Percentiles rank a stretch among this genome's conserved stretches.
These are phyloP conservation scores for Rhynchosporium graminicola DNA, from an alignment of 2,329 filamentous ascomycete genomes.

Conservation along the genomic window DNA sequence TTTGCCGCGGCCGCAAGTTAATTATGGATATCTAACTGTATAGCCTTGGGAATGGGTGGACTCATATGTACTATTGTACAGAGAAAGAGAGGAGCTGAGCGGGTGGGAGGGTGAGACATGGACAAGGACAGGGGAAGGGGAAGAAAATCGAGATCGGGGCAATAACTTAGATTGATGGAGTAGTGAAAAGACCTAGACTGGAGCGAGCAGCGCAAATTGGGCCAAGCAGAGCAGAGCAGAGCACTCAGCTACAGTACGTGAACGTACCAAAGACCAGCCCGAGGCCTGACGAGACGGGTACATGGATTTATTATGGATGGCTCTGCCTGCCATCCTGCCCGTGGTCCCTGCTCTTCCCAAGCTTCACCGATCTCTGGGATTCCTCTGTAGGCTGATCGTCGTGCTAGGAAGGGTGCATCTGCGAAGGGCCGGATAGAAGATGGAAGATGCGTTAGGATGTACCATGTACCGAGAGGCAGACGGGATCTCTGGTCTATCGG, in stretches of 20 bases:
- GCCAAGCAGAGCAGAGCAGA: not conserved
- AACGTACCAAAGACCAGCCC: slow-evolving; percentile 25
- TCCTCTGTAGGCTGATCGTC: no score
- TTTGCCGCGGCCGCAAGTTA: not conserved
- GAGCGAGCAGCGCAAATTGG: not conserved
- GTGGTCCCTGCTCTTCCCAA: no score
- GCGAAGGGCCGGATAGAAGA: no score
- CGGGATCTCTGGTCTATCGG: no score
- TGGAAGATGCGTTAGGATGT: no score
- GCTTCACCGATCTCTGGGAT: no score
- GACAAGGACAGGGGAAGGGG: not conserved
- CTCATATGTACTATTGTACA: not conserved
- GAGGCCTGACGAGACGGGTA: slow-evolving; percentile 8
- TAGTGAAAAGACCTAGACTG: not conserved
- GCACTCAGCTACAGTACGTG: not conserved
- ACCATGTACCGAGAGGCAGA: no score
- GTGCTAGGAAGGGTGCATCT: no score
- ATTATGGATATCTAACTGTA: slow-evolving; percentile 5
- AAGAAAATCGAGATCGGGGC: not conserved
- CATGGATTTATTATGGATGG: no score
- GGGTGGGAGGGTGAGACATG: not conserved
- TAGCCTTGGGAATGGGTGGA: not conserved
- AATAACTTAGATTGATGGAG: no score
- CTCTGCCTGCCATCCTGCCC: not conserved
- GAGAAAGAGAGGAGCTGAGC: not conserved